Percentiles rank a stretch among this genome's conserved stretches.
Evolutionary conservation across 1,139 yeast species (phyloP).

Genomic region (Candida sp.): DNA sequence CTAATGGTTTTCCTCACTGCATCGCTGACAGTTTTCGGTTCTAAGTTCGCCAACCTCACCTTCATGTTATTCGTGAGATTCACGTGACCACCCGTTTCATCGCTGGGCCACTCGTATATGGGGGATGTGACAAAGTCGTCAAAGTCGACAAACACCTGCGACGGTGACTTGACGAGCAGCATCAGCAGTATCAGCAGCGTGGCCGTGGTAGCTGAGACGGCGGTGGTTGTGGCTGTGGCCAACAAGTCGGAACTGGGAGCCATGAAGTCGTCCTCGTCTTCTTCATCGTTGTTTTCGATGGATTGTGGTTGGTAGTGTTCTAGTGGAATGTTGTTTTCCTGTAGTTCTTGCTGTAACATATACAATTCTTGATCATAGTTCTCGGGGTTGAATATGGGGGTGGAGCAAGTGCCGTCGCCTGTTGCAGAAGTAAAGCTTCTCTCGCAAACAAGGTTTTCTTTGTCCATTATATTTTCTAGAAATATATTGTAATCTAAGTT

Average conservation of each 20-base stretch:
- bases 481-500: constrained; percentile 3
- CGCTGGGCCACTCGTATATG: constrained; percentile 19
- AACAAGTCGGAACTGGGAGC: constrained; percentile 4
- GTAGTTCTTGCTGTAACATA: constrained; percentile 5
- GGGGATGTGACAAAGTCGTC: constrained; percentile 15
- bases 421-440: background rate
- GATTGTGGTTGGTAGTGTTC: constrained; percentile 9
- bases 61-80: constrained; percentile 13
- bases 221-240: constrained; percentile 1
- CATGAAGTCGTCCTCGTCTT: constrained; percentile 1
- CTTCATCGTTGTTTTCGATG: constrained; percentile 1
- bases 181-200: constrained; percentile 9
- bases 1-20: constrained; percentile 21
- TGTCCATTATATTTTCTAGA: constrained; percentile 5
- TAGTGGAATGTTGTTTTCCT: constrained; percentile 4
- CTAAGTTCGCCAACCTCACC: constrained; percentile 13
- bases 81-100: constrained; percentile 14
- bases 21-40: constrained; percentile 18
- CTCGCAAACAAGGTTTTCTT: background rate
- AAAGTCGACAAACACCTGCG: constrained; percentile 6
- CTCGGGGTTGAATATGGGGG: constrained; percentile 2
- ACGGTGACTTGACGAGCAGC: constrained; percentile 8
- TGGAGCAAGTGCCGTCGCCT: background rate
- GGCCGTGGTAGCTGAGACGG: constrained; percentile 4
- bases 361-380: constrained; percentile 7